Percentiles rank a stretch among this genome's conserved stretches.
phyloP scores from a whole-genome alignment of 2,329 filamentous ascomycete genomes.

The Aspergillus flavus region DNA sequence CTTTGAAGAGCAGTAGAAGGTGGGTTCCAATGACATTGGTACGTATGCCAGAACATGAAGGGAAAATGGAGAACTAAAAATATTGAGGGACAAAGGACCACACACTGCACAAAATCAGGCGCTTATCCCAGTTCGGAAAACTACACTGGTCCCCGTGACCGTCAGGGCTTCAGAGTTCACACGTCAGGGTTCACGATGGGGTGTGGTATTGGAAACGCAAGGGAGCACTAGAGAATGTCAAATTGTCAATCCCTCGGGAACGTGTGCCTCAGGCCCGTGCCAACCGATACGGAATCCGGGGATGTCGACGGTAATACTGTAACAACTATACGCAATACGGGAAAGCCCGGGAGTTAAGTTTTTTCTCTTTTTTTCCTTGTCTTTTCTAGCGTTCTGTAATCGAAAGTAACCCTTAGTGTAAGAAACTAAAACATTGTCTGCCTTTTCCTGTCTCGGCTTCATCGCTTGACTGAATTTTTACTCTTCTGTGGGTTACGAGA shows the following conservation, averaged over 20 bases:
- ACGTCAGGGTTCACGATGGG: background rate
- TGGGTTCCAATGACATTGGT: no score
- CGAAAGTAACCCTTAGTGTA: constrained; percentile 10
- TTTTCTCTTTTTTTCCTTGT: constrained; percentile 18
- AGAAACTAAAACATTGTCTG: background rate
- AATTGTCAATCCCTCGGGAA: constrained; percentile 12
- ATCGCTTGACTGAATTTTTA: constrained; percentile 19
- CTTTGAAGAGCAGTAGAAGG: no score
- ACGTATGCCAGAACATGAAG: background rate
- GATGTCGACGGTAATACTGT: constrained; percentile 1
- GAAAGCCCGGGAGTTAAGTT: constrained; percentile 42
- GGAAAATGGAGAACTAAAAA: background rate
- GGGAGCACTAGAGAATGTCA: background rate
- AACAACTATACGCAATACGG: constrained; percentile 42
- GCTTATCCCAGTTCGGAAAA: background rate
- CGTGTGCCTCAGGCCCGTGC: constrained; percentile 23
- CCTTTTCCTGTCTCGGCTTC: constrained; percentile 16
- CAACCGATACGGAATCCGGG: constrained; percentile 22
- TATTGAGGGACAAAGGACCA: background rate
- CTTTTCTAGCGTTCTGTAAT: constrained; percentile 24
- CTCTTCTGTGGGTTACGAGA: constrained; percentile 9
- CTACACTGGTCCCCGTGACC: background rate
- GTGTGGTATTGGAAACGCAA: background rate
- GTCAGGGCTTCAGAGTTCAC: background rate
- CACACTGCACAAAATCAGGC: background rate